Evolutionary conservation across 2,329 filamentous ascomycete genomes (phyloP).

Genomic region (Apiospora saccharicola): DNA sequence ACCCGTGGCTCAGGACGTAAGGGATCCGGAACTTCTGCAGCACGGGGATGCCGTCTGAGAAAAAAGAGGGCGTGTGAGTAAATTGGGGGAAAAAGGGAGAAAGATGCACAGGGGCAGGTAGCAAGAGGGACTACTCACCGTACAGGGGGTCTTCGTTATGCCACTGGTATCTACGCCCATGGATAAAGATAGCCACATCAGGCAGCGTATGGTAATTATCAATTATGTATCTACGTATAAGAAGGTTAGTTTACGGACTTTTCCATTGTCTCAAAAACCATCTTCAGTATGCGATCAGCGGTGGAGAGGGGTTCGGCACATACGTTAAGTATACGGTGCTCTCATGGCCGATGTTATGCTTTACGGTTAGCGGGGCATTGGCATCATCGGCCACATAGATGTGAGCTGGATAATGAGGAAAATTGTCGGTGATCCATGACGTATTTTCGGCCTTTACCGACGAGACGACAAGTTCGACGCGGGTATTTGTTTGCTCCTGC

Average conservation of each 20-base stretch:
- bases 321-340: conserved; percentile 46
- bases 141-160: conserved; percentile 47
- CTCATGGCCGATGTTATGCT: conserved; percentile 46
- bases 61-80: neutral
- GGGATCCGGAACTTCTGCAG: conserved; percentile 48
- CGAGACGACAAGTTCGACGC: conserved; percentile 37
- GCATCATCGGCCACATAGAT: conserved; percentile 53
- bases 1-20: conserved; percentile 53
- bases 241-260: neutral
- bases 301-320: too few species aligned
- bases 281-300: neutral
- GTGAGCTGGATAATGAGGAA: conserved; percentile 37
- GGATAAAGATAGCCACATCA: conserved; percentile 42
- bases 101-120: neutral
- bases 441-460: conserved; percentile 36
- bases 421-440: conserved; percentile 37
- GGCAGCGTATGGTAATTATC: conserved; percentile 43
- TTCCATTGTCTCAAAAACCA: neutral
- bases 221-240: conserved; percentile 37
- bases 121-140: conserved; percentile 37
- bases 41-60: conserved; percentile 44
- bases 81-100: neutral
- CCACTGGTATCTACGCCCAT: conserved; percentile 41
- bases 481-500: neutral
- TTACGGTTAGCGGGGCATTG: conserved; percentile 47